A percentile compares a stretch with the other conserved stretches of the same genome.
Evolutionary conservation across 2,329 filamentous ascomycete species (phyloP).

Genomic region (Aureobasidium lini): DNA sequence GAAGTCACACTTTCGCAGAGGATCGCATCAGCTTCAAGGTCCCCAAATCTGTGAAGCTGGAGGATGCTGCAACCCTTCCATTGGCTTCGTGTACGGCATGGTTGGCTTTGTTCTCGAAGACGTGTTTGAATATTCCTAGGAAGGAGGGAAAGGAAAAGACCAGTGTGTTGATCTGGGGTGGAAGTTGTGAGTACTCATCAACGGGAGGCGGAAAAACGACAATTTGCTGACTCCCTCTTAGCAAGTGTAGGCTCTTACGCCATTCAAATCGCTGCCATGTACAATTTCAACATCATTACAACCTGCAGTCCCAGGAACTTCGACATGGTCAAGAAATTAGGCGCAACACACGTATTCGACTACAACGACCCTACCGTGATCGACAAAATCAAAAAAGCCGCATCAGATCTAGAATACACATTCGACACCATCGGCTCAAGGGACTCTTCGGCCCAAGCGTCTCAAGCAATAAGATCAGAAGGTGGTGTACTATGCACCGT

Average conservation of each 20-base stretch:
- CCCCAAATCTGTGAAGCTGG: neutral
- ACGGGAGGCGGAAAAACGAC: fast-evolving
- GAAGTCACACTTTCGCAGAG: neutral
- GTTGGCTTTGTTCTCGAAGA: slow-evolving; percentile 7
- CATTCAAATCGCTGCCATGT: slow-evolving; percentile 17
- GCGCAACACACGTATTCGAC: slow-evolving; percentile 44
- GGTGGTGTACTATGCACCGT: slow-evolving; percentile 1
- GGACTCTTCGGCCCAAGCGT: neutral
- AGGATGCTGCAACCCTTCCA: slow-evolving; percentile 2
- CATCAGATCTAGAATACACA: slow-evolving; percentile 37
- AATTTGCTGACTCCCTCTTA: neutral
- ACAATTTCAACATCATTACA: slow-evolving; percentile 36
- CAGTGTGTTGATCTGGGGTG: neutral
- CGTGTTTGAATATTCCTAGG: neutral
- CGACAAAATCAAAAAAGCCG: slow-evolving; percentile 40
- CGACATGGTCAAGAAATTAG: slow-evolving; percentile 39
- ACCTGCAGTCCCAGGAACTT: slow-evolving; percentile 44
- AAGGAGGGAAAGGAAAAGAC: neutral
- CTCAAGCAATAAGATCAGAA: neutral
- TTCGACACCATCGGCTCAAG: slow-evolving; percentile 32
- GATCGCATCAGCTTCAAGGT: slow-evolving; percentile 11
- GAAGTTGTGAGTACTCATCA: neutral
- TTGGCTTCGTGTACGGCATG: neutral
- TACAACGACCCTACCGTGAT: slow-evolving; percentile 40
- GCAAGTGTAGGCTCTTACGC: slow-evolving; percentile 1